These are phyloP conservation scores for Scheffersomyces amazonensis DNA, from an alignment of 805 yeast species.

Conservation along the genomic window DNA sequence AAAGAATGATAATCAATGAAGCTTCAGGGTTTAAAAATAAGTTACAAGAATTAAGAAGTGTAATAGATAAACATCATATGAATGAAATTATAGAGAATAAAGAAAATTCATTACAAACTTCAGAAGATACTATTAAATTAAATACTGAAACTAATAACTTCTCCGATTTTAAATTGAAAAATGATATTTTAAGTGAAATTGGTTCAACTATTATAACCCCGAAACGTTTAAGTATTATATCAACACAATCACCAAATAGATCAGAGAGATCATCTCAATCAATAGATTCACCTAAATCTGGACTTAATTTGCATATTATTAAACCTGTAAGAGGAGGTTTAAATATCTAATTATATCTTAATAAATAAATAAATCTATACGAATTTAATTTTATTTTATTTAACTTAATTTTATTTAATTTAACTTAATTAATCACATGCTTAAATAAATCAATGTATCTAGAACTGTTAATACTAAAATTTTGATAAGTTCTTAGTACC, in stretches of 20 bases:
- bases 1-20: conserved; percentile 37
- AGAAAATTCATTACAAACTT: neutral
- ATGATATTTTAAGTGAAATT: neutral
- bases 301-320: conserved; percentile 57
- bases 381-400: no score
- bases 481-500: conserved; percentile 13
- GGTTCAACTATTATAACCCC: no score
- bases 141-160: neutral
- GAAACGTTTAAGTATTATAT: neutral
- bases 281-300: conserved; percentile 33
- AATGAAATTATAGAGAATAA: neutral
- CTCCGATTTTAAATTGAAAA: neutral
- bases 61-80: neutral
- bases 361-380: no score
- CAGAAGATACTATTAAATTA: neutral
- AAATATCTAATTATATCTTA: no score
- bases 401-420: no score
- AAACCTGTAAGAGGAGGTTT: conserved; percentile 62
- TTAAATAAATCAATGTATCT: no score
- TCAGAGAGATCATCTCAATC: neutral
- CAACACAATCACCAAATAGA: neutral
- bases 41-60: conserved; percentile 15
- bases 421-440: no score
- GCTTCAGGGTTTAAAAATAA: conserved; percentile 47
- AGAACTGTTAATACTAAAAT: no score